These are phyloP conservation scores for Phytophthora sp. DNA, from an alignment of 352 stramenopile genomes.

Conservation along the genomic window DNA sequence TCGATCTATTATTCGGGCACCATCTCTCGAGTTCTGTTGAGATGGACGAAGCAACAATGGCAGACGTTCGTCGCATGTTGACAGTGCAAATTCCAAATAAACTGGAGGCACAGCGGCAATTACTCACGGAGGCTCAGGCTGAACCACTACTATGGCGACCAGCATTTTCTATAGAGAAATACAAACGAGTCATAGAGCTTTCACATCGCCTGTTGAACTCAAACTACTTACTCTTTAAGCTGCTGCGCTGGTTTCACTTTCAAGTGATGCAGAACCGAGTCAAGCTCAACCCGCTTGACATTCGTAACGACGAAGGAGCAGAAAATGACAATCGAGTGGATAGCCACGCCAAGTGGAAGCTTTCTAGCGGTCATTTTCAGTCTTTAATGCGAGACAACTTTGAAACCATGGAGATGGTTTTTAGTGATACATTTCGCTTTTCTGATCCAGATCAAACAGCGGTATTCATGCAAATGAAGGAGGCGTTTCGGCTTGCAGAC, in stretches of 20 bases:
- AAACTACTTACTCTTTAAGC: slow-evolving; percentile 80
- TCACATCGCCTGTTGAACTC: slow-evolving; percentile 79
- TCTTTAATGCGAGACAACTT: slow-evolving; percentile 71
- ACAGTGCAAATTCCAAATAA: slow-evolving; percentile 57
- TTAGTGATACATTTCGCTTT: slow-evolving; percentile 75
- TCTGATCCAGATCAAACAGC: slow-evolving; percentile 75
- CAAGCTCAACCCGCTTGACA: slow-evolving; percentile 50
- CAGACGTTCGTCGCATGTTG: slow-evolving; percentile 54
- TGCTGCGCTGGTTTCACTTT: slow-evolving; percentile 75
- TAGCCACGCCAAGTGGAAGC: slow-evolving; percentile 55
- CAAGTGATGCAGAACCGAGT: slow-evolving; percentile 52
- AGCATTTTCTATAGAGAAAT: slow-evolving; percentile 72
- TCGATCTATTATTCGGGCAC: slow-evolving; percentile 70
- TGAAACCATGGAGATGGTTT: slow-evolving; percentile 68
- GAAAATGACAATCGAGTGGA: slow-evolving; percentile 11
- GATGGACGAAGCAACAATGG: slow-evolving; percentile 53
- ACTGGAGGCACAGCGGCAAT: slow-evolving; percentile 55
- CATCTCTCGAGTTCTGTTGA: slow-evolving; percentile 61
- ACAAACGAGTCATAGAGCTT: slow-evolving; percentile 61
- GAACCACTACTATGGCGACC: slow-evolving; percentile 74
- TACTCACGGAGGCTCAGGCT: slow-evolving; percentile 59
- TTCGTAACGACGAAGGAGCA: slow-evolving; percentile 39
- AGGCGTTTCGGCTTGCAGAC: slow-evolving; percentile 73
- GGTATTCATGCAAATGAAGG: slow-evolving; percentile 87
- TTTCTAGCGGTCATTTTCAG: slow-evolving; percentile 58